Evolutionary conservation across 73 alveolate species (phyloP).

Genomic region (Paramecium pentaurelia): DNA sequence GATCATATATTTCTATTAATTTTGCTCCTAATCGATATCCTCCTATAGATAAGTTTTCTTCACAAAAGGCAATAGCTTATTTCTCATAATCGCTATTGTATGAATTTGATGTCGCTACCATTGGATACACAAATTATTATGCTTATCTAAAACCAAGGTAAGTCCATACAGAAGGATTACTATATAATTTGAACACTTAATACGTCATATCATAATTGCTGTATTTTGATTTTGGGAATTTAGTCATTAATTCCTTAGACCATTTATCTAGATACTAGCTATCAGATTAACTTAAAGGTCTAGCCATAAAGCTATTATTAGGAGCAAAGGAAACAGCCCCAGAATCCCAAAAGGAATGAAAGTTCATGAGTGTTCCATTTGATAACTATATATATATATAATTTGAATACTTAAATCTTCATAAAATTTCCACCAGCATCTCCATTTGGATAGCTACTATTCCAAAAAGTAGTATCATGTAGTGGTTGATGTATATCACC

Average conservation of each 20-base stretch:
- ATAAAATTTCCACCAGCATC: conserved; percentile 78
- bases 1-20: conserved; percentile 4
- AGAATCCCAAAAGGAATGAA: conserved; percentile 57
- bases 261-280: neutral
- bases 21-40: conserved; percentile 56
- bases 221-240: neutral
- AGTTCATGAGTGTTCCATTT: conserved; percentile 39
- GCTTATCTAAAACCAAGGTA: conserved; percentile 48
- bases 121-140: conserved; percentile 1
- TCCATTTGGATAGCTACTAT: conserved; percentile 67
- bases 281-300: conserved; percentile 31
- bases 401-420: conserved; percentile 49
- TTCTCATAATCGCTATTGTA: neutral
- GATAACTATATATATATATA: neutral
- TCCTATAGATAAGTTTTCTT: conserved; percentile 40
- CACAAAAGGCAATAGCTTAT: conserved; percentile 6
- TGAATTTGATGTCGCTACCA: neutral
- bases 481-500: conserved; percentile 88
- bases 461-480: conserved; percentile 68
- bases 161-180: conserved; percentile 58
- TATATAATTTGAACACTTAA: neutral
- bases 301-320: conserved; percentile 9
- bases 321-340: conserved; percentile 45
- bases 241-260: conserved; percentile 3
- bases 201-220: conserved; percentile 23